A percentile compares a stretch with the other conserved stretches of the same genome.
Evolutionary conservation across 305 asterid species (phyloP).

Genomic region (Fraxinus xanthoxyloides): DNA sequence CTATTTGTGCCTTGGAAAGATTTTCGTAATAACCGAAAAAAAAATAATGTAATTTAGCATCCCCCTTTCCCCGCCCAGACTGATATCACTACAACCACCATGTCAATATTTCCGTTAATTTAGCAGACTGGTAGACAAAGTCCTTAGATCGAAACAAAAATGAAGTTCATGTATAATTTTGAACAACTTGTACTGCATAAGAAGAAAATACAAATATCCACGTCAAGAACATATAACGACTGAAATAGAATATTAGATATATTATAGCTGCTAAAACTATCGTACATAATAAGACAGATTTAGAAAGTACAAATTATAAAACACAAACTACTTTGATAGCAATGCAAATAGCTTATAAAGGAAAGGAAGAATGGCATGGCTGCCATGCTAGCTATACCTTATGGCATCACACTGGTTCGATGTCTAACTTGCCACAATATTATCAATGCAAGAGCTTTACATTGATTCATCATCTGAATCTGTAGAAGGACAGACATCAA

Average conservation of each 20-base stretch:
- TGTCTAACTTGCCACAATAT: slow-evolving; percentile 2
- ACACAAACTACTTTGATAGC: neutral
- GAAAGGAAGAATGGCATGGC: neutral
- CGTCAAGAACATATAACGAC: neutral
- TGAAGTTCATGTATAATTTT: neutral
- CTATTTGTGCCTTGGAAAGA: neutral
- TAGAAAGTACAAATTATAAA: neutral
- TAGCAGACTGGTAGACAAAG: neutral
- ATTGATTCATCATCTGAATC: slow-evolving; percentile 38
- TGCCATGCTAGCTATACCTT: slow-evolving; percentile 24
- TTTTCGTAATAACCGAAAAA: too few species aligned
- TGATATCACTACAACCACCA: neutral
- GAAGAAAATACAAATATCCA: neutral
- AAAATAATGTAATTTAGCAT: too few species aligned
- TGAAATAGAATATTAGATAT: neutral
- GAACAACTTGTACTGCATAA: neutral
- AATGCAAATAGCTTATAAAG: neutral
- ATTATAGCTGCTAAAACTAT: neutral
- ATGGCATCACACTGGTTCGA: slow-evolving; percentile 21
- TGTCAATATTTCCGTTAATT: neutral
- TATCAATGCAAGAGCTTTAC: slow-evolving; percentile 17
- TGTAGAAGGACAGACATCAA: slow-evolving; percentile 16
- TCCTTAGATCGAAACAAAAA: too few species aligned
- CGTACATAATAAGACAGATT: neutral
- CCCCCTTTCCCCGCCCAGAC: neutral